phyloP scores from a whole-genome alignment of 305 asterid species.

The Solanum hybrid region DNA sequence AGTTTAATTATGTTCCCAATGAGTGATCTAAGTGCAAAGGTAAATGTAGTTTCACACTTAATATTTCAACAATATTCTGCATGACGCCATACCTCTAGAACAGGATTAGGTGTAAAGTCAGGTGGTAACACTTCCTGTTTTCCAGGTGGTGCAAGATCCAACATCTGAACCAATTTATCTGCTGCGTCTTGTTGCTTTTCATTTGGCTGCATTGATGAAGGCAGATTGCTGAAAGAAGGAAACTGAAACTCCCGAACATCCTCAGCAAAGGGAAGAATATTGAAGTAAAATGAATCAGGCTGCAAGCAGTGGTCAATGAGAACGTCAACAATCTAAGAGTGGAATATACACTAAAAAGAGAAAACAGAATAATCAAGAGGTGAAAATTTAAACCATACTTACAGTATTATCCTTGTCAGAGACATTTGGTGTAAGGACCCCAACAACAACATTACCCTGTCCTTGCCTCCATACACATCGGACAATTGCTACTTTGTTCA shows the following conservation, averaged over 20 bases:
- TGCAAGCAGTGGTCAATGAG: constrained; percentile 19
- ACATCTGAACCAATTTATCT: constrained; percentile 77
- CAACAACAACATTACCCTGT: constrained; percentile 75
- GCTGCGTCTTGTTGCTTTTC: constrained; percentile 78
- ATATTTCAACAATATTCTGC: not conserved
- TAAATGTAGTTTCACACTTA: not conserved
- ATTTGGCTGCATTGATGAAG: constrained; percentile 74
- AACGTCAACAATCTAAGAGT: constrained; percentile 1
- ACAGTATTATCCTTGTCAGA: constrained; percentile 60
- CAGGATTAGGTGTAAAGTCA: constrained; percentile 80
- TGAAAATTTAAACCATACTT: constrained; percentile 19
- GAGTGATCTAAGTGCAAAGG: not conserved
- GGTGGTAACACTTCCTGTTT: constrained; percentile 73
- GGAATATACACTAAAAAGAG: not conserved
- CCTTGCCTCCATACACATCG: constrained; percentile 99
- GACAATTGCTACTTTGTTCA: constrained; percentile 72
- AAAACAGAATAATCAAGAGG: not conserved
- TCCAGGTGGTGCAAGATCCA: constrained; percentile 76
- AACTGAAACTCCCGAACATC: constrained; percentile 94
- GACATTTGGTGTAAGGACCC: constrained; percentile 73
- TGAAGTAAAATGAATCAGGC: constrained; percentile 96
- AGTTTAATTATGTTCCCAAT: not conserved
- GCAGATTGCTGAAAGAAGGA: constrained; percentile 81
- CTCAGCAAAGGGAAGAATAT: constrained; percentile 93
- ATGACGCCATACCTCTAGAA: constrained; percentile 53